Percentiles rank a stretch among this genome's conserved stretches.
Evolutionary conservation across 768 basidiomycete genomes (phyloP).

Genomic region (Leccinum arenicola): DNA sequence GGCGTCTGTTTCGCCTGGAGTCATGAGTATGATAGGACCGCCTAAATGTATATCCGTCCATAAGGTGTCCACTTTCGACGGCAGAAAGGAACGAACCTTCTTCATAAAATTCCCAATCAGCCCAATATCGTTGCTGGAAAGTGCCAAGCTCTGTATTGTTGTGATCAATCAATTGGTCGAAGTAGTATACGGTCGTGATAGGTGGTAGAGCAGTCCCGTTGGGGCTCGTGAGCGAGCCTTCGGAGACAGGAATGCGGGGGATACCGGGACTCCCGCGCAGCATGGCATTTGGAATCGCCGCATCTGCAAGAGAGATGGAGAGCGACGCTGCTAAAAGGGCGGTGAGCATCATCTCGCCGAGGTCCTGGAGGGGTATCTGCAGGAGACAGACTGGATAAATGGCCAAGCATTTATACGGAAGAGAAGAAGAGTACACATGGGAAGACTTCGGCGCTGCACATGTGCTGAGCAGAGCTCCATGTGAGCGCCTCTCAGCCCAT

Average conservation of each 20-base stretch:
- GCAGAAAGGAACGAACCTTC: conserved; percentile 28
- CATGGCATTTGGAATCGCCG: conserved; percentile 23
- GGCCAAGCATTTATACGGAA: not conserved
- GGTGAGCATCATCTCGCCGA: conserved; percentile 13
- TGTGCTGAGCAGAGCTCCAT: not conserved
- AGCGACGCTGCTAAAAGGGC: conserved; percentile 11
- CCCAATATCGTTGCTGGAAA: conserved; percentile 75
- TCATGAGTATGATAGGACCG: conserved; percentile 34
- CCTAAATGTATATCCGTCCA: conserved; percentile 7
- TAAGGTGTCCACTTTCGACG: not conserved
- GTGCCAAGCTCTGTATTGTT: conserved; percentile 60
- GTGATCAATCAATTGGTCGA: conserved; percentile 42
- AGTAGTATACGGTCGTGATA: conserved; percentile 30
- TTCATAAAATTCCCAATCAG: conserved; percentile 64
- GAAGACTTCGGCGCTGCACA: not conserved
- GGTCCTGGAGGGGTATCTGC: not conserved
- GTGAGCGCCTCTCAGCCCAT: not conserved
- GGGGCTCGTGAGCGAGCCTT: conserved; percentile 11
- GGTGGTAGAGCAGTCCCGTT: conserved; percentile 28
- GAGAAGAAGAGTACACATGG: not conserved
- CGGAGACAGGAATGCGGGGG: conserved; percentile 11
- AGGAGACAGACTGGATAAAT: not conserved
- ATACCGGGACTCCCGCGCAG: conserved; percentile 20
- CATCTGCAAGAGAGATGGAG: conserved; percentile 13
- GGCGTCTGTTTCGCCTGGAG: conserved; percentile 65